These are phyloP conservation scores for Microsporum canis DNA, from an alignment of 2,329 filamentous ascomycete species.

Conservation along the genomic window DNA sequence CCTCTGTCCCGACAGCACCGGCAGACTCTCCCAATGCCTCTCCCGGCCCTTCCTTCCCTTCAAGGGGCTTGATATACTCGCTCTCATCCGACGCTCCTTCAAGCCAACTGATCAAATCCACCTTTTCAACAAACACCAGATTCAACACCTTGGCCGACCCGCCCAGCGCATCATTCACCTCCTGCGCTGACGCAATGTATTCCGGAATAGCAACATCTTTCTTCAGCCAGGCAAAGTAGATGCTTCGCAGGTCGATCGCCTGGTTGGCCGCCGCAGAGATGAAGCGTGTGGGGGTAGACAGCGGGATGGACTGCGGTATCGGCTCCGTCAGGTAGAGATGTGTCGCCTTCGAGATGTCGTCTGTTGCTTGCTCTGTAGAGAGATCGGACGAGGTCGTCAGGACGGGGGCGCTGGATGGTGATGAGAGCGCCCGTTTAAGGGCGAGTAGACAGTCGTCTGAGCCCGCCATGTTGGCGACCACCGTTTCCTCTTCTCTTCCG, in stretches of 20 bases:
- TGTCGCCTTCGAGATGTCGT: conserved; percentile 61
- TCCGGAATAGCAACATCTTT: conserved; percentile 81
- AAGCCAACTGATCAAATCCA: conserved; percentile 88
- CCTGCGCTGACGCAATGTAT: conserved; percentile 74
- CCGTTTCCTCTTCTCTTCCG: not conserved
- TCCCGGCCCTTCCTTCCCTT: conserved; percentile 45
- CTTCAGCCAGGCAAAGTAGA: conserved; percentile 94
- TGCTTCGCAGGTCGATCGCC: conserved; percentile 76
- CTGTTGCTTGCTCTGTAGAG: conserved; percentile 48
- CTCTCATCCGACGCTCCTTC: conserved; percentile 81
- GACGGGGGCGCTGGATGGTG: conserved; percentile 54
- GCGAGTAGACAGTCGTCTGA: conserved; percentile 68
- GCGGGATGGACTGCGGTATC: conserved; percentile 50
- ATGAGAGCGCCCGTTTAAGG: conserved; percentile 69
- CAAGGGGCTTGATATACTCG: conserved; percentile 81
- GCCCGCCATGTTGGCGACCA: conserved; percentile 8
- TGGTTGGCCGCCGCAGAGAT: conserved; percentile 56
- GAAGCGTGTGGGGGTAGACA: conserved; percentile 73
- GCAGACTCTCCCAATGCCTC: conserved; percentile 31
- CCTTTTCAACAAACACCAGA: conserved; percentile 77
- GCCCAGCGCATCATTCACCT: conserved; percentile 64
- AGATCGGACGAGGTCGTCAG: conserved; percentile 59
- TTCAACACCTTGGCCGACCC: conserved; percentile 57
- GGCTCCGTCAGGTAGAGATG: conserved; percentile 62
- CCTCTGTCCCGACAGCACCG: conserved; percentile 26